A percentile compares a stretch with the other conserved stretches of the same genome.
phyloP scores from a whole-genome alignment of 139 green algal species.

The Picochlorum sp. region DNA sequence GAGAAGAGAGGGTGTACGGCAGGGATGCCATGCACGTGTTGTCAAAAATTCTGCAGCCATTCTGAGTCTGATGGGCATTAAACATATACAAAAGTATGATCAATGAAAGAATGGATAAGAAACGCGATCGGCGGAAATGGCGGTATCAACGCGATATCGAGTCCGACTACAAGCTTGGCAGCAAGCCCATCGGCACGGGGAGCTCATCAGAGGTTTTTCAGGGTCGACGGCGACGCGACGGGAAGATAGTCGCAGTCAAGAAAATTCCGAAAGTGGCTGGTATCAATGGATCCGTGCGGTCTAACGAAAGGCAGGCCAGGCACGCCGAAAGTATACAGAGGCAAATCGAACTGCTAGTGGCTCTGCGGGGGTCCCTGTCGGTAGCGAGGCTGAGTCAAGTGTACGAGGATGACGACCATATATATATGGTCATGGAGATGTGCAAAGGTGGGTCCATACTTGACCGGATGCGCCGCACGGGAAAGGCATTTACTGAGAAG shows the following conservation, averaged over 20 bases:
- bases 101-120: too few relatives aligned
- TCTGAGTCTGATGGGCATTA: too few relatives aligned
- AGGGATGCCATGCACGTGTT: too few relatives aligned
- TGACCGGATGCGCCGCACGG: slow-evolving; percentile 2
- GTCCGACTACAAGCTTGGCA: slow-evolving; percentile 6
- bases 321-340: neutral
- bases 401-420: slow-evolving; percentile 32
- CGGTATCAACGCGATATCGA: too few relatives aligned
- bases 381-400: slow-evolving; percentile 30
- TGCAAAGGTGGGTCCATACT: slow-evolving; percentile 41
- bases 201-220: slow-evolving; percentile 11
- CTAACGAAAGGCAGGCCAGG: slow-evolving; percentile 1
- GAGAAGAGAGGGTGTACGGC: too few relatives aligned
- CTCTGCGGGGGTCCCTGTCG: slow-evolving; percentile 27
- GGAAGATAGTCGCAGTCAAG: slow-evolving; percentile 15
- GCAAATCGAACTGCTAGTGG: slow-evolving; percentile 24
- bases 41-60: too few relatives aligned
- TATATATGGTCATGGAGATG: slow-evolving; percentile 40
- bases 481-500: slow-evolving; percentile 23
- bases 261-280: slow-evolving; percentile 22
- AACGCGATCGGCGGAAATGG: too few relatives aligned
- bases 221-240: neutral
- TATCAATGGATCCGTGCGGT: slow-evolving; percentile 10
- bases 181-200: slow-evolving; percentile 14
- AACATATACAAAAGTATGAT: too few relatives aligned